Percentiles rank a stretch among this genome's conserved stretches.
phyloP scores from a whole-genome alignment of 106 monocot genomes.

The Ottelia alismoides region DNA sequence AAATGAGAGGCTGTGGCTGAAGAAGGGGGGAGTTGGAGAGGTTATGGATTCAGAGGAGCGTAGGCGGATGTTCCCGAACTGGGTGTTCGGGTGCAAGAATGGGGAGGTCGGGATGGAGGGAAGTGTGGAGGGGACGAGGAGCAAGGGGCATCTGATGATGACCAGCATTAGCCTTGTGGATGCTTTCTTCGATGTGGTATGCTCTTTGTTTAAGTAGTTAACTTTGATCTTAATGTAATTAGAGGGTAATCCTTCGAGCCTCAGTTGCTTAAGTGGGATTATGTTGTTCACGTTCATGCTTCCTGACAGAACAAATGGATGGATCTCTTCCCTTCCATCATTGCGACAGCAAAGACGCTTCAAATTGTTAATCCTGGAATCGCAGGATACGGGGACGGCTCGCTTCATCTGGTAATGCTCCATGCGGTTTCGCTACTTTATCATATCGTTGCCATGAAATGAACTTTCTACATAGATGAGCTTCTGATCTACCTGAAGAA shows the following conservation, averaged over 20 bases:
- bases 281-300: no score
- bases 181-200: constrained; percentile 81
- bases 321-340: constrained; percentile 84
- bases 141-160: constrained; percentile 68
- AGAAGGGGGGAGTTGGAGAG: constrained; percentile 17
- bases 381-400: constrained; percentile 62
- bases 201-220: no score
- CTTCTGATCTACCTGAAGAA: no score
- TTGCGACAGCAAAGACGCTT: constrained; percentile 61
- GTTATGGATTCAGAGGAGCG: constrained; percentile 51
- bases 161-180: constrained; percentile 85
- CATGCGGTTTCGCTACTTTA: no score
- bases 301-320: constrained; percentile 86
- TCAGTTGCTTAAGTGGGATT: no score
- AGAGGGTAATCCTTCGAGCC: no score
- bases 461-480: no score
- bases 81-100: no score
- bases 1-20: constrained; percentile 55
- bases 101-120: constrained; percentile 19
- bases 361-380: constrained; percentile 60
- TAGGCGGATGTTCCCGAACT: constrained; percentile 15
- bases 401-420: constrained; percentile 79
- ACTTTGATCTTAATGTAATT: no score
- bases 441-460: no score
- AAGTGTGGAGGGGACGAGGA: constrained; percentile 54